Evolutionary conservation across 2,329 filamentous ascomycete genomes (phyloP).

Genomic region (Beauveria caledonica): DNA sequence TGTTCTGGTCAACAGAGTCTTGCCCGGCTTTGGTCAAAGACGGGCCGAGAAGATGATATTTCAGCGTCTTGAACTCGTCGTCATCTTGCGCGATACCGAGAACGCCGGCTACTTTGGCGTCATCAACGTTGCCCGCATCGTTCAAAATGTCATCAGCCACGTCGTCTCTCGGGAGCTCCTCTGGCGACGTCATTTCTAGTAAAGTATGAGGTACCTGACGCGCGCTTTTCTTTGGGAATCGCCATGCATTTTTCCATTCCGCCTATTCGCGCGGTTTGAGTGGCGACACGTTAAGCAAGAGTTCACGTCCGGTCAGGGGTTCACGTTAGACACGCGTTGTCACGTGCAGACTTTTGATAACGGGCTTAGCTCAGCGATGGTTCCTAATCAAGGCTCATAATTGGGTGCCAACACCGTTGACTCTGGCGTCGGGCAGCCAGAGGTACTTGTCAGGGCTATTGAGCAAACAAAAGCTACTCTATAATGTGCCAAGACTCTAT

Average conservation of each 20-base stretch:
- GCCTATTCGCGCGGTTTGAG: not conserved
- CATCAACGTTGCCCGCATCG: conserved; percentile 3
- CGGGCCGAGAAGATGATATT: conserved; percentile 82
- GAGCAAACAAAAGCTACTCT: too few species aligned
- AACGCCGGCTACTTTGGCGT: conserved; percentile 8
- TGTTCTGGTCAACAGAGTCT: conserved; percentile 84
- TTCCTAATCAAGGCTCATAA: not conserved
- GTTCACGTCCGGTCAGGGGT: not conserved
- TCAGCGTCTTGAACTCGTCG: conserved; percentile 53
- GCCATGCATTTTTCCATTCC: conserved; percentile 1
- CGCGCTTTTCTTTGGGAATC: not conserved
- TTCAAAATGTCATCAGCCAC: not conserved
- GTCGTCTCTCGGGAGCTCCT: not conserved
- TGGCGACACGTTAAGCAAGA: not conserved
- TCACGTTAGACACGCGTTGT: conserved; percentile 8
- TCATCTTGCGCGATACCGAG: conserved; percentile 15
- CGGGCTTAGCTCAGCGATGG: not conserved
- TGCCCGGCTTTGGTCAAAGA: conserved; percentile 92
- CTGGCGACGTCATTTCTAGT: conserved; percentile 1
- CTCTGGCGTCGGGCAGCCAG: too few species aligned
- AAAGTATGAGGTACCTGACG: not conserved
- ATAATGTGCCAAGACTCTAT: too few species aligned
- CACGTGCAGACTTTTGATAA: not conserved
- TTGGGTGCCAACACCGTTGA: too few species aligned
- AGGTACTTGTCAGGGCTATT: too few species aligned